Conservation (phyloP, 83 land plant genomes). For the Picea abies region DNA sequence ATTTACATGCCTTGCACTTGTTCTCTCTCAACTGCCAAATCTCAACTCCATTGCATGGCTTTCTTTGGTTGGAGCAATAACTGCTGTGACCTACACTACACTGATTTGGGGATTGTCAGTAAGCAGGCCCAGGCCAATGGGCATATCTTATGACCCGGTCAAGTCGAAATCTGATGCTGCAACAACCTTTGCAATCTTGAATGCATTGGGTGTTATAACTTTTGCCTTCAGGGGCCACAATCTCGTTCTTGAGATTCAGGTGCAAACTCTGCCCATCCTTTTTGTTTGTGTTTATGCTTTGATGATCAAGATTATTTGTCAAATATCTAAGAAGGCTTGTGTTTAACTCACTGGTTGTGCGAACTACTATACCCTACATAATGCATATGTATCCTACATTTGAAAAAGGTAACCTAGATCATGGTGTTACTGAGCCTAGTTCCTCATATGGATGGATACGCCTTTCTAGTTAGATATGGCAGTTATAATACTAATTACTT, state of each 20-base stretch:
- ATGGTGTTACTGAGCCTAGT: not conserved
- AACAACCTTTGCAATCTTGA: slow-evolving; percentile 50
- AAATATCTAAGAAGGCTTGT: not conserved
- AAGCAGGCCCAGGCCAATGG: slow-evolving; percentile 45
- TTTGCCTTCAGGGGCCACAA: slow-evolving; percentile 95
- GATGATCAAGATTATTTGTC: not conserved
- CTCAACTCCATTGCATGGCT: slow-evolving; percentile 82
- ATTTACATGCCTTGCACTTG: slow-evolving; percentile 57
- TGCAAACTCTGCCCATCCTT: no score
- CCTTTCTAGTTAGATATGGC: not conserved
- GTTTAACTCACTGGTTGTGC: not conserved
- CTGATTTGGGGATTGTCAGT: slow-evolving; percentile 71
- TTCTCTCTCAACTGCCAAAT: slow-evolving; percentile 85
- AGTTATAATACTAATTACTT: not conserved
- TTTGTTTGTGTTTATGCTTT: slow-evolving; percentile 1
- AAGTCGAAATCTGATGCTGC: slow-evolving; percentile 23
- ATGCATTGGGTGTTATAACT: slow-evolving; percentile 79
- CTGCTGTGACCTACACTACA: no score
- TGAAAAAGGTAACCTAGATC: not conserved
- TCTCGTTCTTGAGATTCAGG: slow-evolving; percentile 89
- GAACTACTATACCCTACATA: not conserved
- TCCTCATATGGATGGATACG: not conserved
- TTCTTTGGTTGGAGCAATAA: slow-evolving; percentile 61
- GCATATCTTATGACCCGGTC: slow-evolving; percentile 53
- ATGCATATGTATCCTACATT: not conserved